Evolutionary conservation across 768 basidiomycete genomes (phyloP), one percentile per base, ranked within the genome.

Genomic region (Bullera alba): DNA sequence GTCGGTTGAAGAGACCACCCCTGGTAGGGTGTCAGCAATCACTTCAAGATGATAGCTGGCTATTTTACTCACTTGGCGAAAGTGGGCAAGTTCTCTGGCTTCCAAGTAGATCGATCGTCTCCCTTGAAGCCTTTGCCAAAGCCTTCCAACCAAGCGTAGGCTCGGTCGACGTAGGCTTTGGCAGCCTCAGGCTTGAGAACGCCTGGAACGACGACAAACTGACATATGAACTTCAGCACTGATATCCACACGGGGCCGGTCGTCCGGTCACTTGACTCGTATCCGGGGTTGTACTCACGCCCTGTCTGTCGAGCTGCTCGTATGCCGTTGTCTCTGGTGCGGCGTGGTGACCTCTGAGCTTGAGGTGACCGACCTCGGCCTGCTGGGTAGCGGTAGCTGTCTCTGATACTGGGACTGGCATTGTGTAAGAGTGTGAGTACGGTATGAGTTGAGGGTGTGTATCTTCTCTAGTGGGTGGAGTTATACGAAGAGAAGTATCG

Each of bases 71-170:
- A 65, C 63, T 59, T 63, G 50, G 45, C 42, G 30, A 61, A 61
- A 6, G 53, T 44, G 8, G 73, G 72, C 28, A 74, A 43, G 39
- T 69, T 60, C 8, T 62, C 63, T 16, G 54, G 46, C 15, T 60
- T 53, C 67, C 70, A 70, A 2, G 73, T 74, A 3, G 52, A 48
- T 14, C 60, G 57, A 52, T 72, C 71, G 42, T 73, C 64, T 28
- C 60, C 50, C 51, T 73, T 69, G 58, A 69, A 74, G 8, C 72
- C 72, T 23, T 62, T 58, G 4, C 61, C 62, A 38, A 69, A 71
- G 34, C 50, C 50, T 50, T 74, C 73, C 41, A 71, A 51, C 69
- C 70, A 74, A 8, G 53, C 46, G 37, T 71, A 65, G 15, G 61
- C 57, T 21, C 52, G 39, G 21, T 63, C 49, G 17, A 58, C 67